Conservation (phyloP, 2,329 filamentous ascomycete genomes). For the Ascochyta fabae region DNA sequence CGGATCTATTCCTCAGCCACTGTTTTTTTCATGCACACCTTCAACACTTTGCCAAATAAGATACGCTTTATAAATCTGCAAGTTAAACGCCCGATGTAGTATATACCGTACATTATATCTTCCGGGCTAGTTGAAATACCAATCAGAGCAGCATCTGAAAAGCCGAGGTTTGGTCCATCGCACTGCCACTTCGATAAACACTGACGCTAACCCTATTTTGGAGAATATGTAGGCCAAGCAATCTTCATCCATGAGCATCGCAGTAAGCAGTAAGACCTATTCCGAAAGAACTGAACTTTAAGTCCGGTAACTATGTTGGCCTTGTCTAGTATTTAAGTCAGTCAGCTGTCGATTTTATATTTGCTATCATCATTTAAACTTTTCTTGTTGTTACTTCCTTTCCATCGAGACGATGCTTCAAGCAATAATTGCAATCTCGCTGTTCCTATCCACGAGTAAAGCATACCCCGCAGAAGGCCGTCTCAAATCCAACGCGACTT, state of each 20-base stretch:
- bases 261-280: slow-evolving; percentile 9
- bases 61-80: no score
- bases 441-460: slow-evolving; percentile 6
- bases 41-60: no score
- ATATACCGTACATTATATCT: neutral
- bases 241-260: neutral
- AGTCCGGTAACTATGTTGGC: neutral
- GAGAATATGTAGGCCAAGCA: slow-evolving; percentile 8
- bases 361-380: neutral
- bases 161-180: neutral
- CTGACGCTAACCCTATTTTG: neutral
- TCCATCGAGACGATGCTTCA: slow-evolving; percentile 3
- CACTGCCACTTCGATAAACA: slow-evolving; percentile 13
- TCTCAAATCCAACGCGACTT: neutral
- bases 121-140: neutral
- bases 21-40: no score
- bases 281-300: neutral
- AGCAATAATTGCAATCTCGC: slow-evolving; percentile 2
- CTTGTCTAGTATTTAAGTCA: slow-evolving; percentile 5
- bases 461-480: slow-evolving; percentile 6
- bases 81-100: neutral
- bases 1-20: no score
- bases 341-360: neutral
- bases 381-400: neutral
- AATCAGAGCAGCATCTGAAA: neutral